A percentile compares a stretch with the other conserved stretches of the same genome.
Evolutionary conservation across 2,329 filamentous ascomycete genomes (phyloP).

Genomic region (Hypoxylon sp.): DNA sequence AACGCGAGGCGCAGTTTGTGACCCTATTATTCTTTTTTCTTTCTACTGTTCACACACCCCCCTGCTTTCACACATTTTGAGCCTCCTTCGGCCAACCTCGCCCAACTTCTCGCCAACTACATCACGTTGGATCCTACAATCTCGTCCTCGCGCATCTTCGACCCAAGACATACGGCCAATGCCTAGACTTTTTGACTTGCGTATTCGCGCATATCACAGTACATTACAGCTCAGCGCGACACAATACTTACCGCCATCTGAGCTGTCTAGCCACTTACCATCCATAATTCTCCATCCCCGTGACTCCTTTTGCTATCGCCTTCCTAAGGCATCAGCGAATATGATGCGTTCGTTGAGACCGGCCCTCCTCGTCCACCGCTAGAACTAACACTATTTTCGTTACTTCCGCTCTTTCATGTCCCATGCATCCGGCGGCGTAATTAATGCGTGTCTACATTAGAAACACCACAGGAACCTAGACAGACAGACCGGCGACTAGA

Average conservation of each 20-base stretch:
- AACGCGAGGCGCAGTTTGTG: slow-evolving; percentile 45
- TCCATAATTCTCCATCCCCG: slow-evolving; percentile 29
- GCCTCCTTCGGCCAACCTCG: slow-evolving; percentile 36
- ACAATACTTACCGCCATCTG: slow-evolving; percentile 46
- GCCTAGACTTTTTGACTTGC: slow-evolving; percentile 32
- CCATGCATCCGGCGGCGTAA: slow-evolving; percentile 41
- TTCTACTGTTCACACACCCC: slow-evolving; percentile 8
- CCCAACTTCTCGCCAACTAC: slow-evolving; percentile 23
- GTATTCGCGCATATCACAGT: slow-evolving; percentile 36
- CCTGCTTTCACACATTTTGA: slow-evolving; percentile 30
- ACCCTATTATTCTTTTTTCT: slow-evolving; percentile 18
- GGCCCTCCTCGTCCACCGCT: slow-evolving; percentile 34
- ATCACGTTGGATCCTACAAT: slow-evolving; percentile 24
- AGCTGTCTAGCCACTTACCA: slow-evolving; percentile 37
- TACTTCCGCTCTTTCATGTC: slow-evolving; percentile 40
- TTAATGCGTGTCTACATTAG: not conserved
- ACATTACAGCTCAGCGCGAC: slow-evolving; percentile 43
- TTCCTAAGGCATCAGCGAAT: slow-evolving; percentile 29
- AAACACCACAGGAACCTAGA: slow-evolving; percentile 8
- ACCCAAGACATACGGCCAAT: slow-evolving; percentile 33
- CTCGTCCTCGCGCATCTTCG: slow-evolving; percentile 24
- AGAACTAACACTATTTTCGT: slow-evolving; percentile 19
- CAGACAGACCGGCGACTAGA: slow-evolving; percentile 11
- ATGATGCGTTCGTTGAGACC: slow-evolving; percentile 14
- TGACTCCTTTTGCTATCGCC: slow-evolving; percentile 35